A percentile compares a stretch with the other conserved stretches of the same genome.
phyloP scores from a whole-genome alignment of 805 yeast species.

The Kodamaea kaohsiungensis region DNA sequence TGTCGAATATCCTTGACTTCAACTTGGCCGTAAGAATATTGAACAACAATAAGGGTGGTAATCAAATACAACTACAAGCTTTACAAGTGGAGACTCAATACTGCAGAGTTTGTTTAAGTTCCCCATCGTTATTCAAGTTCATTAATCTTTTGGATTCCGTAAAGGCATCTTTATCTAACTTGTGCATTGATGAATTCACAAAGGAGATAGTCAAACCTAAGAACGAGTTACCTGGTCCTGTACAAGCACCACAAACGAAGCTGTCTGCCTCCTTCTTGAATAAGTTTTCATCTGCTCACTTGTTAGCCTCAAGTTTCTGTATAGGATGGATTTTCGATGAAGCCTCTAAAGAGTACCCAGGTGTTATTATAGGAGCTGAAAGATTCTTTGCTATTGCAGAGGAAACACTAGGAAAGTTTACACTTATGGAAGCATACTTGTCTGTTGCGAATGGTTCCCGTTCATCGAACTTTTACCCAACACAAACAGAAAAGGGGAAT shows the following conservation, averaged over 20 bases:
- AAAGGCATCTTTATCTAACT: not conserved
- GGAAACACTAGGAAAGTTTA: slow-evolving; percentile 62
- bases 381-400: slow-evolving; percentile 66
- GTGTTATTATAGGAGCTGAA: slow-evolving; percentile 79
- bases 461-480: slow-evolving; percentile 50
- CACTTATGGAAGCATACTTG: slow-evolving; percentile 66
- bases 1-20: slow-evolving; percentile 45
- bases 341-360: slow-evolving; percentile 52
- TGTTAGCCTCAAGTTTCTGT: slow-evolving; percentile 65
- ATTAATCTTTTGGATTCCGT: slow-evolving; percentile 34
- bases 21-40: slow-evolving; percentile 44
- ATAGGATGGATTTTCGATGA: slow-evolving; percentile 76
- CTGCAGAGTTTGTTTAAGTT: slow-evolving; percentile 59
- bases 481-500: slow-evolving; percentile 45
- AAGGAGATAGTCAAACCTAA: not conserved
- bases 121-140: slow-evolving; percentile 45
- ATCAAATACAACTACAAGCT: slow-evolving; percentile 32
- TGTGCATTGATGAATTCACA: not conserved
- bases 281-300: slow-evolving; percentile 53
- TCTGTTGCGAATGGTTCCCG: slow-evolving; percentile 68
- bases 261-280: slow-evolving; percentile 9
- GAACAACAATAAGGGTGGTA: slow-evolving; percentile 28
- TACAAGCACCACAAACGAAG: not conserved
- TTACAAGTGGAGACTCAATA: slow-evolving; percentile 60
- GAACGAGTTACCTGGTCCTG: not conserved